Percentiles rank a stretch among this genome's conserved stretches.
phyloP scores from a whole-genome alignment of 78 protist species.

The Dictyostelium firmibasis region DNA sequence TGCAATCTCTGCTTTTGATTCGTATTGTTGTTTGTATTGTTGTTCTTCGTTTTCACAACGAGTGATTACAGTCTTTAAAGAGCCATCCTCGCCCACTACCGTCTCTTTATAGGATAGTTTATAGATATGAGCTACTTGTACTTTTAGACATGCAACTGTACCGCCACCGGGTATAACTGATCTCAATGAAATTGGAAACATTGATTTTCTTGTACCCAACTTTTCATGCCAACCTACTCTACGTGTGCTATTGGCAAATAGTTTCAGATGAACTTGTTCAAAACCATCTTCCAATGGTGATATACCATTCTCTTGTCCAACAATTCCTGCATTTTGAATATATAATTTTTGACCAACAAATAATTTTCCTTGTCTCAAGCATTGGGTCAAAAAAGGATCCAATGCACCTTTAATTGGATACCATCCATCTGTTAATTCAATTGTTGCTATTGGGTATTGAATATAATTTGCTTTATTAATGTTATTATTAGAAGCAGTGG shows the following conservation, averaged over 20 bases:
- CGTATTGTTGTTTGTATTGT: not conserved
- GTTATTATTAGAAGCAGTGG: not conserved
- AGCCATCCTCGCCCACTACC: not conserved
- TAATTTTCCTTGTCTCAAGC: conserved; percentile 11
- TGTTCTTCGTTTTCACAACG: conserved; percentile 50
- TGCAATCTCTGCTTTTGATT: not conserved
- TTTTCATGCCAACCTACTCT: conserved; percentile 73
- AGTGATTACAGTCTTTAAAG: not conserved
- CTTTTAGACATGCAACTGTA: not conserved
- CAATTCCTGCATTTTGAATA: conserved; percentile 54
- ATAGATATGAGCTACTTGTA: not conserved
- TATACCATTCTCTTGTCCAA: conserved; percentile 57
- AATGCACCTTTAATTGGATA: conserved; percentile 71
- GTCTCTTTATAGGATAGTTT: not conserved
- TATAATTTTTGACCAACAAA: conserved; percentile 76
- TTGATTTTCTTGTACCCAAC: conserved; percentile 22
- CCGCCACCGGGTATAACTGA: conserved; percentile 71
- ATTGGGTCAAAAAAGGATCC: conserved; percentile 64
- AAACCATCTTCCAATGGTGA: conserved; percentile 48
- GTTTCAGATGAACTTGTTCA: conserved; percentile 12
- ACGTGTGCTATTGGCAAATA: conserved; percentile 58
- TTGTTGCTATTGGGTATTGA: not conserved
- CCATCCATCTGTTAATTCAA: conserved; percentile 86
- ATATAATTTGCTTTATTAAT: not conserved
- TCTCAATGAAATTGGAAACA: conserved; percentile 37